phyloP scores from a whole-genome alignment of 2,329 filamentous ascomycete species.

The Arthrobotrys sphaeroides region DNA sequence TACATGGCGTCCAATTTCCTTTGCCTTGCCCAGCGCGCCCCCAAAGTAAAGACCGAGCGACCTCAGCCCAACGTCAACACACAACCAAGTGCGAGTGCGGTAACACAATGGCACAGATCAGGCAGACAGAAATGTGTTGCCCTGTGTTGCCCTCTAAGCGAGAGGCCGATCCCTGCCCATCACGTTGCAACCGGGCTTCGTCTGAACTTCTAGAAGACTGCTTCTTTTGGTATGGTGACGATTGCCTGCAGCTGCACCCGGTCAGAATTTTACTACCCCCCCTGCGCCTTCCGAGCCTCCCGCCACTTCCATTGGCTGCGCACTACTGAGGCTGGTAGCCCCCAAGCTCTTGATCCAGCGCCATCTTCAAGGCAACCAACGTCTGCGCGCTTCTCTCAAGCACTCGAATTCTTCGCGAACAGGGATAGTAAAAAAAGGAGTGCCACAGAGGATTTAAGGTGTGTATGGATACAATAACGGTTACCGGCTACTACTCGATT shows the following conservation, averaged over 20 bases:
- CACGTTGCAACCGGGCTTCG: conserved; percentile 33
- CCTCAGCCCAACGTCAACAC: background rate
- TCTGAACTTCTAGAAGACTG: conserved; percentile 44
- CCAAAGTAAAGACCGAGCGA: background rate
- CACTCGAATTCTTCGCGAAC: conserved; percentile 1
- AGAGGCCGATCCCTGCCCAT: conserved; percentile 37
- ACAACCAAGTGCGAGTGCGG: background rate
- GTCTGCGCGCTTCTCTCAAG: conserved; percentile 15
- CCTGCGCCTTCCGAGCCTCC: conserved; percentile 18
- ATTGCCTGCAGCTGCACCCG: conserved; percentile 38
- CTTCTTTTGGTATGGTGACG: conserved; percentile 35
- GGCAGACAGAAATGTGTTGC: conserved; percentile 41
- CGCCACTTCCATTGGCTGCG: conserved; percentile 38
- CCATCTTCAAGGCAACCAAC: conserved; percentile 49
- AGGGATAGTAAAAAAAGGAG: background rate
- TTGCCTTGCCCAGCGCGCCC: background rate
- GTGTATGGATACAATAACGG: conserved; percentile 2
- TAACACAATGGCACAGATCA: conserved; percentile 10
- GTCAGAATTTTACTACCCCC: conserved; percentile 23
- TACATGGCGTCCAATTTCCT: conserved; percentile 6
- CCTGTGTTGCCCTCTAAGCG: conserved; percentile 28
- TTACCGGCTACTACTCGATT: conserved; percentile 13
- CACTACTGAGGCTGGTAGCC: conserved; percentile 26
- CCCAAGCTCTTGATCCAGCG: conserved; percentile 3
- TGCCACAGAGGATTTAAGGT: conserved; percentile 22